These are phyloP conservation scores for Hyaloscypha hepaticicola DNA, from an alignment of 495 filamentous ascomycete species.

Conservation along the genomic window DNA sequence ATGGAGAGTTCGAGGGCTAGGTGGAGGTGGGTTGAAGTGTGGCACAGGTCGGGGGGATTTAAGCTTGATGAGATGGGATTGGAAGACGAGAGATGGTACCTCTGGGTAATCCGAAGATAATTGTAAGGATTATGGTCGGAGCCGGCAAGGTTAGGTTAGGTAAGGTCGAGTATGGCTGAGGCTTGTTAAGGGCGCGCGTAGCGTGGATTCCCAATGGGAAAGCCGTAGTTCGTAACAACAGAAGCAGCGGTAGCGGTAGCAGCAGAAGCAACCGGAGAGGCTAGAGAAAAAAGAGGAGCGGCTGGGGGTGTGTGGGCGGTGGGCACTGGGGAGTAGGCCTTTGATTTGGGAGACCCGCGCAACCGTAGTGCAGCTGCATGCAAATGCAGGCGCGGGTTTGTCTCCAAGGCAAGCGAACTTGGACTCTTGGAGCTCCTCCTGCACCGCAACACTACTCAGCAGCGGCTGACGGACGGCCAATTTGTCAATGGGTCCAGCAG, in stretches of 20 bases:
- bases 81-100: background rate
- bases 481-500: background rate
- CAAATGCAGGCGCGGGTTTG: background rate
- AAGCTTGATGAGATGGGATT: background rate
- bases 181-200: slow-evolving; percentile 3
- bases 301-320: background rate
- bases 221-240: too few relatives aligned
- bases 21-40: slow-evolving; percentile 22
- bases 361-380: background rate
- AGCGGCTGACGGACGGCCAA: background rate
- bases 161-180: slow-evolving; percentile 5
- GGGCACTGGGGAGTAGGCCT: background rate
- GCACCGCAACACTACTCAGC: background rate
- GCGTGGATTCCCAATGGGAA: background rate
- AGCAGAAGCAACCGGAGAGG: background rate
- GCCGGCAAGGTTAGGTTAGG: background rate
- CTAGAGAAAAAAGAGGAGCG: background rate
- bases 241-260: background rate
- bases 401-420: background rate
- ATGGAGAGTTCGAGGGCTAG: slow-evolving; percentile 8
- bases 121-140: background rate
- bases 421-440: background rate
- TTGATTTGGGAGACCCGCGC: background rate
- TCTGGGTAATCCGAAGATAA: background rate
- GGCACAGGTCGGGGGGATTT: slow-evolving; percentile 25